Percentiles rank a stretch among this genome's conserved stretches.
phyloP scores from a whole-genome alignment of 495 filamentous ascomycete species.

The Penicillium taxi region DNA sequence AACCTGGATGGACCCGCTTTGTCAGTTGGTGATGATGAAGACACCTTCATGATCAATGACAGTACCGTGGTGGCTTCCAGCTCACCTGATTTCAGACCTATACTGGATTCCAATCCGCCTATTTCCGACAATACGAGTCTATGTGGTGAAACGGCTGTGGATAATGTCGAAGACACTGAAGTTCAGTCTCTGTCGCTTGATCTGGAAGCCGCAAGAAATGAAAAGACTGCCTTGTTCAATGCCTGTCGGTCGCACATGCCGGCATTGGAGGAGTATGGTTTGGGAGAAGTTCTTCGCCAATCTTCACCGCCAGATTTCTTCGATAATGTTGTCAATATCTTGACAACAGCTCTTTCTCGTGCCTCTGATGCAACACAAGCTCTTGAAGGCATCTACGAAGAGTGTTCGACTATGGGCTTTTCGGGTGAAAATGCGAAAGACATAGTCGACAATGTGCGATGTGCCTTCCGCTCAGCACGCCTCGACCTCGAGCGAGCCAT shows the following conservation, averaged over 20 bases:
- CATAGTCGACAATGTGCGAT: conserved; percentile 43
- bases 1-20: conserved; percentile 2
- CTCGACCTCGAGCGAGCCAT: conserved; percentile 59
- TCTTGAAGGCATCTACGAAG: conserved; percentile 31
- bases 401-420: conserved; percentile 50
- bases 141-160: conserved; percentile 4
- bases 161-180: conserved; percentile 15
- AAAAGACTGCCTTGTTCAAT: conserved; percentile 33
- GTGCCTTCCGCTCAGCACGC: conserved; percentile 55
- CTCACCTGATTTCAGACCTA: conserved; percentile 27
- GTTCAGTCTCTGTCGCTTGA: conserved; percentile 22
- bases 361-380: conserved; percentile 29
- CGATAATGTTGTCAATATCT: conserved; percentile 23
- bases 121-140: conserved; percentile 16
- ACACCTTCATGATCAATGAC: conserved; percentile 29
- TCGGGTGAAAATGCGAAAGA: conserved; percentile 37
- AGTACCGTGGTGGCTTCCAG: conserved; percentile 27
- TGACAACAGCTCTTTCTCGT: conserved; percentile 29
- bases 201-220: conserved; percentile 30
- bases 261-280: conserved; percentile 24
- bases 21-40: conserved; percentile 11
- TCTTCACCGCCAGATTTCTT: conserved; percentile 34
- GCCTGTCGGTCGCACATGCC: conserved; percentile 30
- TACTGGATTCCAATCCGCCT: conserved; percentile 4
- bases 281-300: conserved; percentile 25